Percentiles rank a stretch among this genome's conserved stretches.
Conservation (phyloP, 23 red algal genomes). For the Gracilaria caudata region DNA sequence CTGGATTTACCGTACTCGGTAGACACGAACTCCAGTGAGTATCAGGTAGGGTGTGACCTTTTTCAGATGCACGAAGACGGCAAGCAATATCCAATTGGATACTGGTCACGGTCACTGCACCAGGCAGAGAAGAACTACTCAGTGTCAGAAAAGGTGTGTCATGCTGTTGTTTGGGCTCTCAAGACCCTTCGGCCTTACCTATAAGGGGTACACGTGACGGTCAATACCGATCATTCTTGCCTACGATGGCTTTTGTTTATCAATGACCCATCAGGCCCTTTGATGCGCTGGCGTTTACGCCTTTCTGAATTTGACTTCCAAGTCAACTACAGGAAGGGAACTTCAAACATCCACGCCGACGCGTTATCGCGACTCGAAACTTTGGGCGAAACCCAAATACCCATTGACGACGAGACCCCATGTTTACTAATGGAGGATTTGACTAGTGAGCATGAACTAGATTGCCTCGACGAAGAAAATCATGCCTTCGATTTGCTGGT, state of each 20-base stretch:
- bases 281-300: conserved; percentile 25
- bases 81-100: conserved; percentile 28
- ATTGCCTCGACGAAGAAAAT: too few relatives aligned
- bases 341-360: not conserved
- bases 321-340: not conserved
- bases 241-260: conserved; percentile 34
- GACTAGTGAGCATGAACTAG: not conserved
- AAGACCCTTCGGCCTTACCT: too few relatives aligned
- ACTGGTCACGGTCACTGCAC: not conserved
- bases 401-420: conserved; percentile 7
- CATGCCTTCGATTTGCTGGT: not conserved
- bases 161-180: too few relatives aligned
- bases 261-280: not conserved
- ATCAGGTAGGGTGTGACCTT: conserved; percentile 41
- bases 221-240: too few relatives aligned
- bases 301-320: conserved; percentile 3
- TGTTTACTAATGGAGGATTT: not conserved
- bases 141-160: conserved; percentile 10
- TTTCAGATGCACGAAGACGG: conserved; percentile 27
- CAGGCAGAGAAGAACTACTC: conserved; percentile 35
- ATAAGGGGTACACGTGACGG: too few relatives aligned
- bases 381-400: not conserved
- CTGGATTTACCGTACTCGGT: not conserved
- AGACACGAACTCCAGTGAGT: conserved; percentile 1
- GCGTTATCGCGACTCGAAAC: conserved; percentile 17